A percentile compares a stretch with the other conserved stretches of the same genome.
Conservation (phyloP, 305 asterid species). For the Withania somnifera region DNA sequence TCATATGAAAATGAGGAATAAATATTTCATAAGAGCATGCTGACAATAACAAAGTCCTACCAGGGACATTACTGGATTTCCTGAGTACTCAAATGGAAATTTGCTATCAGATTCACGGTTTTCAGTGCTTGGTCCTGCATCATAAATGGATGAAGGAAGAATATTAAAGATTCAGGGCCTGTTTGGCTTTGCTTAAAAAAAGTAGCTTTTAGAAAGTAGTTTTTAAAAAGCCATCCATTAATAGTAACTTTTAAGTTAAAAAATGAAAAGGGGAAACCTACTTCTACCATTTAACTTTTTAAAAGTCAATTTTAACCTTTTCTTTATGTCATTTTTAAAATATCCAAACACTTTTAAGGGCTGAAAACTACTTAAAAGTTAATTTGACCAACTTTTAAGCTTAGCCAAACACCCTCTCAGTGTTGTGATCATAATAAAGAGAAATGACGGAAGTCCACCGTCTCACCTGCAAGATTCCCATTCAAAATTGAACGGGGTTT, state of each 20-base stretch:
- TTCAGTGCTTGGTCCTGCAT: constrained; percentile 43
- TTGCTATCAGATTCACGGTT: constrained; percentile 37
- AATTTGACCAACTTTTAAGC: no score
- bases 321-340: no score
- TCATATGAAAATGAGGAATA: not conserved
- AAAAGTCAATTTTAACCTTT: no score
- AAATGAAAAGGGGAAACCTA: no score
- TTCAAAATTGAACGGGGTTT: constrained; percentile 39
- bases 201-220: no score
- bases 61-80: constrained; percentile 87
- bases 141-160: constrained; percentile 15
- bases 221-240: no score
- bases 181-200: no score
- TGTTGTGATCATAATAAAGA: not conserved
- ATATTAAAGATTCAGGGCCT: constrained; percentile 5
- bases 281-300: no score
- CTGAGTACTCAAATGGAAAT: constrained; percentile 66
- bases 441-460: not conserved
- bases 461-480: constrained; percentile 39
- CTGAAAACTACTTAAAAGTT: no score
- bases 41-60: constrained; percentile 20
- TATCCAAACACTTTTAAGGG: no score
- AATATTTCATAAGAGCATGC: not conserved
- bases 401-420: no score
- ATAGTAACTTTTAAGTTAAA: no score